Percentiles rank a stretch among this genome's conserved stretches.
Evolutionary conservation across 352 stramenopile species (phyloP).

Genomic region (Plasmopara halstedii): DNA sequence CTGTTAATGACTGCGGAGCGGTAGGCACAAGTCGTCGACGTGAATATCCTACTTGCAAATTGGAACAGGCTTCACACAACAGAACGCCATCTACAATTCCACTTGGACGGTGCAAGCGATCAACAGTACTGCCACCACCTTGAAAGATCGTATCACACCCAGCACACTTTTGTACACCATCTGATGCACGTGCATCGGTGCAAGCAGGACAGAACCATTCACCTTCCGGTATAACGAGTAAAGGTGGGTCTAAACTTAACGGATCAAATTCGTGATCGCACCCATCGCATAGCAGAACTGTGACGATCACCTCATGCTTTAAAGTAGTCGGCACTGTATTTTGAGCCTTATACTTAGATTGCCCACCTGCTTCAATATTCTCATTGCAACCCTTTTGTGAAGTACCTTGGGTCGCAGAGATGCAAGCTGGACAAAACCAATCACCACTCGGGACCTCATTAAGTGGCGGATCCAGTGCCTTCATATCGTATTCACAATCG

Average conservation of each 20-base stretch:
- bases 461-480: constrained; percentile 38
- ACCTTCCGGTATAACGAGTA: constrained; percentile 34
- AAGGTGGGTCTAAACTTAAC: constrained; percentile 33
- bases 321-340: not conserved
- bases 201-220: constrained; percentile 46
- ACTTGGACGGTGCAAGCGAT: constrained; percentile 11
- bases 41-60: constrained; percentile 24
- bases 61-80: constrained; percentile 29
- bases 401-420: not conserved
- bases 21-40: constrained; percentile 7
- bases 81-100: constrained; percentile 20
- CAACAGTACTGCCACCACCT: constrained; percentile 2
- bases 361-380: constrained; percentile 1
- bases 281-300: constrained; percentile 57
- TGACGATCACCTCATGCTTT: constrained; percentile 21
- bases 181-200: constrained; percentile 2
- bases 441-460: constrained; percentile 38
- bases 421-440: constrained; percentile 29
- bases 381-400: not conserved
- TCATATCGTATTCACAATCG: constrained; percentile 59
- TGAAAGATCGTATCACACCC: constrained; percentile 29
- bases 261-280: constrained; percentile 65
- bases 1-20: not conserved
- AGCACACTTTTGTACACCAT: constrained; percentile 17
- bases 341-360: not conserved